A percentile compares a stretch with the other conserved stretches of the same genome.
Evolutionary conservation across 2,329 filamentous ascomycete genomes (phyloP).

Genomic region (Pestalotiopsis sp.): DNA sequence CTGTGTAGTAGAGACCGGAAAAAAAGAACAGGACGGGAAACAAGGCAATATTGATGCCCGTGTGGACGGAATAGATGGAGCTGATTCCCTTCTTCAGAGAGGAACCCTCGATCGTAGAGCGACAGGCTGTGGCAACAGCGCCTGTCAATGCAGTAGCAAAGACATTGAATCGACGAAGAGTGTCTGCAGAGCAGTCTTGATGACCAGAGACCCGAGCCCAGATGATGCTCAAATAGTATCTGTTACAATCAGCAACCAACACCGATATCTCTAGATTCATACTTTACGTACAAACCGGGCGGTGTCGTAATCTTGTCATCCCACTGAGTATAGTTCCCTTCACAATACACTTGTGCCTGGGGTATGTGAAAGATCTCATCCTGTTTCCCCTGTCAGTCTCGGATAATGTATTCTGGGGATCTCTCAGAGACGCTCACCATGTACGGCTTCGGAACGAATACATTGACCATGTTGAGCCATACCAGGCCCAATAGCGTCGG

Average conservation of each 20-base stretch:
- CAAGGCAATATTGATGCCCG: constrained; percentile 75
- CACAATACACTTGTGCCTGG: constrained; percentile 86
- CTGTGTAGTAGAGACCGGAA: constrained; percentile 91
- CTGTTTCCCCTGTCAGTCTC: constrained; percentile 39
- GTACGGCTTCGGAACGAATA: constrained; percentile 31
- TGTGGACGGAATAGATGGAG: constrained; percentile 52
- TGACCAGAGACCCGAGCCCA: constrained; percentile 31
- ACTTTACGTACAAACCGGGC: constrained; percentile 68
- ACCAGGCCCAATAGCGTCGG: constrained; percentile 24
- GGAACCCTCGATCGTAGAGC: constrained; percentile 40
- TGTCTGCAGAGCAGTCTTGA: constrained; percentile 37
- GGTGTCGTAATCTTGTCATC: constrained; percentile 98
- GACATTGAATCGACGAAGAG: constrained; percentile 51
- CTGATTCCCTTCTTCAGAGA: constrained; percentile 21
- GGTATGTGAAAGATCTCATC: constrained; percentile 89
- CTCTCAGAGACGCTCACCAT: too few species aligned
- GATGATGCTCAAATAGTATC: constrained; percentile 40
- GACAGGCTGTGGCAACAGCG: constrained; percentile 50
- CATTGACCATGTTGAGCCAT: constrained; percentile 41
- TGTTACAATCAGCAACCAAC: constrained; percentile 13
- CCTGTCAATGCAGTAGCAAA: constrained; percentile 42
- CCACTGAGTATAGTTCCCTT: constrained; percentile 74
- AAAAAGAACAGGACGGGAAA: constrained; percentile 97
- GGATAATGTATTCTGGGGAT: not conserved
- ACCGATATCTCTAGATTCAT: constrained; percentile 8